Conservation (phyloP, 108 stramenopile species). For the Cyclotella sp. region DNA sequence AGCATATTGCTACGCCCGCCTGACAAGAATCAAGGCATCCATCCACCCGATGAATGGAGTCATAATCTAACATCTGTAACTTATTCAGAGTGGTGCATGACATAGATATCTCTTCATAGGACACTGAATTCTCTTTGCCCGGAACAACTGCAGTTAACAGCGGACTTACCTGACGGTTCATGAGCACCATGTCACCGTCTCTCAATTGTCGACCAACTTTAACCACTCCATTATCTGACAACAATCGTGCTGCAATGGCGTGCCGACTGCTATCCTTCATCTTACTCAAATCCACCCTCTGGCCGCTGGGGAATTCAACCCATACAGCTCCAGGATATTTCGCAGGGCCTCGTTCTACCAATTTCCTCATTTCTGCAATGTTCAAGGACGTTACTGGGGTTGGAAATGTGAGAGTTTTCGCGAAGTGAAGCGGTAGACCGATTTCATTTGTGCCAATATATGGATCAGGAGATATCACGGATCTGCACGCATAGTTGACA, state of each 20-base stretch:
- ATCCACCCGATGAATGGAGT: slow-evolving; percentile 58
- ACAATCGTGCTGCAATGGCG: slow-evolving; percentile 85
- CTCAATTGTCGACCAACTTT: slow-evolving; percentile 96
- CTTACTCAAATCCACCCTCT: slow-evolving; percentile 87
- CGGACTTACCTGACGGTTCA: slow-evolving; percentile 94
- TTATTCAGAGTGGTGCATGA: slow-evolving; percentile 94
- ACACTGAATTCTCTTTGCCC: slow-evolving; percentile 2
- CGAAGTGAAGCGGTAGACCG: slow-evolving; percentile 97
- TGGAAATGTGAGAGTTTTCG: slow-evolving; percentile 92
- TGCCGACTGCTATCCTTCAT: slow-evolving; percentile 85
- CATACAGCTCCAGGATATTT: slow-evolving; percentile 96
- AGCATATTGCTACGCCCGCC: slow-evolving; percentile 74
- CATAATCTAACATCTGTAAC: slow-evolving; percentile 83
- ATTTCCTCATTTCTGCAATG: slow-evolving; percentile 82
- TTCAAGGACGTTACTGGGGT: slow-evolving; percentile 96
- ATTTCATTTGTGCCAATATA: slow-evolving; percentile 98
- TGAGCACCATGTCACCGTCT: slow-evolving; percentile 96
- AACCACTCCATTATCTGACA: slow-evolving; percentile 73
- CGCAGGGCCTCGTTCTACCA: slow-evolving; percentile 90
- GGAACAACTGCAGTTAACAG: neutral
- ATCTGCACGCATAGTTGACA: slow-evolving; percentile 97
- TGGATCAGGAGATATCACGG: slow-evolving; percentile 98
- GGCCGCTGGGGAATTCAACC: slow-evolving; percentile 92
- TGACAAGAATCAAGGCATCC: slow-evolving; percentile 23
- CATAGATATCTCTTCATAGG: slow-evolving; percentile 77